Evolutionary conservation across 2,329 filamentous ascomycete genomes (phyloP).

Genomic region (Annulohypoxylon truncatum): DNA sequence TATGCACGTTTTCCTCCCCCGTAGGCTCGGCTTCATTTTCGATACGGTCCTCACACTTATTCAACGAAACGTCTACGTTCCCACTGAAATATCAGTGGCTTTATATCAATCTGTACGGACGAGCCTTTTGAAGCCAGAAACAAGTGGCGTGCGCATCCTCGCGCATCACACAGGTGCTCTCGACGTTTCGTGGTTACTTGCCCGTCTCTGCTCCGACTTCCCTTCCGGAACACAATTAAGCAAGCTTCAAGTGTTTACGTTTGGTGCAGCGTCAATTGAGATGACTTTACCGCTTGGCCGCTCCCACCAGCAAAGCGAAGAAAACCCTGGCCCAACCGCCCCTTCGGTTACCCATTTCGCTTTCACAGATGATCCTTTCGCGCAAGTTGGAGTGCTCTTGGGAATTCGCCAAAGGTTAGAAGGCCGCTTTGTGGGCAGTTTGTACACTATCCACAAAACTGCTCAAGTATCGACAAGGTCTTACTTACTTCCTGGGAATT

Average conservation of each 20-base stretch:
- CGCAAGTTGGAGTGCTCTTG: slow-evolving; percentile 53
- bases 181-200: slow-evolving; percentile 51
- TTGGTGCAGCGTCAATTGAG: slow-evolving; percentile 55
- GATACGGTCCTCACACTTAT: slow-evolving; percentile 58
- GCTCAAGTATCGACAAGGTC: slow-evolving; percentile 20
- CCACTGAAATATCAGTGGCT: slow-evolving; percentile 46
- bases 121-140: slow-evolving; percentile 51
- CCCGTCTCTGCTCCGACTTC: slow-evolving; percentile 54
- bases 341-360: slow-evolving; percentile 42
- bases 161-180: slow-evolving; percentile 56
- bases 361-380: slow-evolving; percentile 52
- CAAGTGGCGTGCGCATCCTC: slow-evolving; percentile 53
- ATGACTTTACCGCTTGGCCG: slow-evolving; percentile 52
- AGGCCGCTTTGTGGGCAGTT: slow-evolving; percentile 54
- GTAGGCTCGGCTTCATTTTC: slow-evolving; percentile 64
- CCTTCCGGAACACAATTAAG: slow-evolving; percentile 49
- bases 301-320: slow-evolving; percentile 9
- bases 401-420: slow-evolving; percentile 52
- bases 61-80: slow-evolving; percentile 49
- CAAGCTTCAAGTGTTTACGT: slow-evolving; percentile 59
- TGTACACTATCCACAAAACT: slow-evolving; percentile 52
- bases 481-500: slow-evolving; percentile 30
- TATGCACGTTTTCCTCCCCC: slow-evolving; percentile 63
- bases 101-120: slow-evolving; percentile 54
- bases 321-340: not conserved